Evolutionary conservation across 176 grass and related monocot species (phyloP).

Genomic region (Bothriochloa decipiens): DNA sequence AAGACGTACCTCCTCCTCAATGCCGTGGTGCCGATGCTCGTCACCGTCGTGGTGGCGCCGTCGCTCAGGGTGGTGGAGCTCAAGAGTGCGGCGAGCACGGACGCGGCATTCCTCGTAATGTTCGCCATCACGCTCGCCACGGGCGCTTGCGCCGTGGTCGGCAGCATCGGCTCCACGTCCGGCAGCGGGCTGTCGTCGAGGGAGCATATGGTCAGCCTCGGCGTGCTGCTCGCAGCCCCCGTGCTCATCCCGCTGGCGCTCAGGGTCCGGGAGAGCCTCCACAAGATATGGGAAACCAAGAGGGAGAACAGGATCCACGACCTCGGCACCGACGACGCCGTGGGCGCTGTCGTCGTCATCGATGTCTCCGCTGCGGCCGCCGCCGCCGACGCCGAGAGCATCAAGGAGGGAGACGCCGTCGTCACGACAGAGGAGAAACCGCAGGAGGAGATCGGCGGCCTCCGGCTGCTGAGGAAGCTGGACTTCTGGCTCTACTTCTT

Average conservation of each 20-base stretch:
- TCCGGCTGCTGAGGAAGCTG: slow-evolving; percentile 59
- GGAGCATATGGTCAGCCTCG: slow-evolving; percentile 70
- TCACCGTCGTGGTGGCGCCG: slow-evolving; percentile 69
- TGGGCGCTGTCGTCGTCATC: not conserved
- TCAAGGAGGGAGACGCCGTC: slow-evolving; percentile 24
- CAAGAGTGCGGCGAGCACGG: slow-evolving; percentile 26
- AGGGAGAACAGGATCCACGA: slow-evolving; percentile 78
- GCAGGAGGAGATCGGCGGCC: slow-evolving; percentile 67
- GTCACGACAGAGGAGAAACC: slow-evolving; percentile 7
- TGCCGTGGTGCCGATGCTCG: slow-evolving; percentile 72
- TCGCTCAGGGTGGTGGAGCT: slow-evolving; percentile 55
- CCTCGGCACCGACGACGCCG: slow-evolving; percentile 47
- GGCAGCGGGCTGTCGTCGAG: slow-evolving; percentile 55
- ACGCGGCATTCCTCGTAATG: slow-evolving; percentile 70
- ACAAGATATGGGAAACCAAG: slow-evolving; percentile 60
- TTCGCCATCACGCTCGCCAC: slow-evolving; percentile 89
- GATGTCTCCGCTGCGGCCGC: not conserved
- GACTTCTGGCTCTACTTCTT: slow-evolving; percentile 99
- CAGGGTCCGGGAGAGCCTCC: slow-evolving; percentile 57
- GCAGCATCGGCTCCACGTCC: slow-evolving; percentile 69
- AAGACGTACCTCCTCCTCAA: slow-evolving; percentile 92
- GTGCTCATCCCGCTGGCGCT: slow-evolving; percentile 69
- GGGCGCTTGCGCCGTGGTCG: slow-evolving; percentile 71
- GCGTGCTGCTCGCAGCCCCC: slow-evolving; percentile 62
- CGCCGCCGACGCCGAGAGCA: not conserved